phyloP scores from a whole-genome alignment of 139 green algal species.

The Chlamydomonas schloesseri region DNA sequence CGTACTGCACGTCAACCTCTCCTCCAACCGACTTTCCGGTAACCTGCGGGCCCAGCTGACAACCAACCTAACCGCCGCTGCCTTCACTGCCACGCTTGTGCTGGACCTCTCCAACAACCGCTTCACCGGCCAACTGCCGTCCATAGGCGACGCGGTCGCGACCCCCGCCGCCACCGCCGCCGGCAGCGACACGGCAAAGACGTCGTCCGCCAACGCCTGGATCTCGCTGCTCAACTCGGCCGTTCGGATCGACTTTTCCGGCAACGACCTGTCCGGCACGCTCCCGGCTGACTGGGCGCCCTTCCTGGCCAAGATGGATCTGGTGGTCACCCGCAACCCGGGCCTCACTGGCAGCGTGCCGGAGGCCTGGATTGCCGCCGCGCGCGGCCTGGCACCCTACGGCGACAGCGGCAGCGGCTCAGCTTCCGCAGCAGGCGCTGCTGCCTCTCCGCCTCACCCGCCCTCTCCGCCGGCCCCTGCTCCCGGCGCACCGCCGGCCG shows the following conservation, averaged over 20 bases:
- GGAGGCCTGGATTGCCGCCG: neutral
- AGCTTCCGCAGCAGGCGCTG: neutral
- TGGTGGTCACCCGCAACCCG: neutral
- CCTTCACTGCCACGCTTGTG: neutral
- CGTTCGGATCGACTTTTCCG: neutral
- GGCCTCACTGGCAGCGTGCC: neutral
- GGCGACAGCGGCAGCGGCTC: neutral
- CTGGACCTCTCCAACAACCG: neutral
- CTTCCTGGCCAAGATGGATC: neutral
- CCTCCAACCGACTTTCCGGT: neutral
- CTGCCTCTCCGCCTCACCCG: too few species aligned
- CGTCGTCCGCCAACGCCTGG: neutral
- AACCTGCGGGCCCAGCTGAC: neutral
- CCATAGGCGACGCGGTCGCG: neutral
- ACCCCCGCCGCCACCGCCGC: too few species aligned
- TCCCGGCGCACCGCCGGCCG: too few species aligned
- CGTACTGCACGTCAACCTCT: neutral
- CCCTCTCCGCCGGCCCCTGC: too few species aligned
- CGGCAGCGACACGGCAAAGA: too few species aligned
- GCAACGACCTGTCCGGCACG: neutral
- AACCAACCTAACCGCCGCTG: neutral
- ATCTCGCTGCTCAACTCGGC: neutral
- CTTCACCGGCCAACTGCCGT: neutral
- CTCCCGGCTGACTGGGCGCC: neutral
- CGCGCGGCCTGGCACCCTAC: too few species aligned